phyloP scores from a whole-genome alignment of 2,329 filamentous ascomycete genomes.

The Sclerotinia trifoliorum region DNA sequence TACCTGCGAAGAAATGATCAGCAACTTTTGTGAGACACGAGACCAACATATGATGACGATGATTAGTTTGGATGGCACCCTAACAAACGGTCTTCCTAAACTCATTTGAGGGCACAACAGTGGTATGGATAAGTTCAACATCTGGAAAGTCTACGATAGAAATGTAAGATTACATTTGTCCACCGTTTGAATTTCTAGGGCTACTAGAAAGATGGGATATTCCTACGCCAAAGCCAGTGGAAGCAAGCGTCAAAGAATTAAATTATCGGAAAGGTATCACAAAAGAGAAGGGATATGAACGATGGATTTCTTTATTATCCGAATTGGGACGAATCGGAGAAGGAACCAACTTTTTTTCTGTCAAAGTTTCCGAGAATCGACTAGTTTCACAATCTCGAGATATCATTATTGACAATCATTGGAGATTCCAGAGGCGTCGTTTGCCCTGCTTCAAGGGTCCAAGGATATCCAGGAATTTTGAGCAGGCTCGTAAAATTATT shows the following conservation, averaged over 20 bases:
- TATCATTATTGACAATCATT: conserved; percentile 23
- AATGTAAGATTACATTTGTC: not conserved
- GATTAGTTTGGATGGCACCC: not conserved
- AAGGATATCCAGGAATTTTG: conserved; percentile 7
- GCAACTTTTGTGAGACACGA: not conserved
- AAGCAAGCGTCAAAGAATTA: not conserved
- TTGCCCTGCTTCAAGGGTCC: conserved; percentile 20
- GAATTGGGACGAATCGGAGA: conserved; percentile 21
- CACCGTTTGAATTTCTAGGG: not conserved
- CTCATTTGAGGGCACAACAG: not conserved
- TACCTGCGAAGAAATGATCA: not conserved
- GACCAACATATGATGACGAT: not conserved
- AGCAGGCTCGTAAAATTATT: not conserved
- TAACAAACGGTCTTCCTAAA: not conserved
- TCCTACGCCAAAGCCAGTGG: not conserved
- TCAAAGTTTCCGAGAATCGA: conserved; percentile 8
- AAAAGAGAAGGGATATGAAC: not conserved
- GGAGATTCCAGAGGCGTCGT: conserved; percentile 8
- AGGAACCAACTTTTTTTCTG: conserved; percentile 1
- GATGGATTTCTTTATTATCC: conserved; percentile 15
- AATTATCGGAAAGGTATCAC: not conserved
- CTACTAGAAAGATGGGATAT: not conserved
- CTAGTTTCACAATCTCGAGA: conserved; percentile 17
- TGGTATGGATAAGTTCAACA: not conserved
- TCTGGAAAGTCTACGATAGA: not conserved